Percentiles rank a stretch among this genome's conserved stretches.
phyloP scores from a whole-genome alignment of 257 asterid species.

The Nicotiana otophora region DNA sequence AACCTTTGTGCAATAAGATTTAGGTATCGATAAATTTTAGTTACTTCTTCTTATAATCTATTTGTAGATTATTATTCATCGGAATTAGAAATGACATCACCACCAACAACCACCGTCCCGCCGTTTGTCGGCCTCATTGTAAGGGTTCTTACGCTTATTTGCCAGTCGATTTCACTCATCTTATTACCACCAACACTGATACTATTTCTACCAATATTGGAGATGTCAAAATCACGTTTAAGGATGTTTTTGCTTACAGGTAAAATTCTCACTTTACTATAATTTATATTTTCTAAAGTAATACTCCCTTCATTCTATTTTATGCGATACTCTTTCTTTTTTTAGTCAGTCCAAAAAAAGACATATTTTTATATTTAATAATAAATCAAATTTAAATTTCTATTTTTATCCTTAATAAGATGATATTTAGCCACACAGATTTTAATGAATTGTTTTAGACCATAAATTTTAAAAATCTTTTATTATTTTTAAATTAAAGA shows the following conservation, averaged over 20 bases:
- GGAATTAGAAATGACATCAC: constrained; percentile 7
- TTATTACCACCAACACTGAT: constrained; percentile 21
- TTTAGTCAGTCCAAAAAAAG: too few relatives aligned
- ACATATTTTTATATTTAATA: too few relatives aligned
- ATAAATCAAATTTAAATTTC: too few relatives aligned
- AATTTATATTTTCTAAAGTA: too few relatives aligned
- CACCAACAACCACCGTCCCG: too few relatives aligned
- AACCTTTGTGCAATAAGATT: background rate
- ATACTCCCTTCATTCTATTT: too few relatives aligned
- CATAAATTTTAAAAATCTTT: too few relatives aligned
- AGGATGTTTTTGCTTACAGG: constrained; percentile 12
- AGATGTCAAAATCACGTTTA: constrained; percentile 17
- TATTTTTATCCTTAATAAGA: too few relatives aligned
- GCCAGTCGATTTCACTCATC: constrained; percentile 22
- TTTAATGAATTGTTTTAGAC: too few relatives aligned
- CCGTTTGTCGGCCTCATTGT: constrained; percentile 24
- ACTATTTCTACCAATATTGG: background rate
- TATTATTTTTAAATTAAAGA: too few relatives aligned
- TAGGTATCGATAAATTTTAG: background rate
- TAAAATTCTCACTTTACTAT: background rate
- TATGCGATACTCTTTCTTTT: too few relatives aligned
- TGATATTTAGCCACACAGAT: too few relatives aligned
- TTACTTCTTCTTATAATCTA: background rate
- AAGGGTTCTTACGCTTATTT: constrained; percentile 31
- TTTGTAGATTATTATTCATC: background rate